Evolutionary conservation across 179 eudicot species (phyloP).

Genomic region (Silene noctiflora): DNA sequence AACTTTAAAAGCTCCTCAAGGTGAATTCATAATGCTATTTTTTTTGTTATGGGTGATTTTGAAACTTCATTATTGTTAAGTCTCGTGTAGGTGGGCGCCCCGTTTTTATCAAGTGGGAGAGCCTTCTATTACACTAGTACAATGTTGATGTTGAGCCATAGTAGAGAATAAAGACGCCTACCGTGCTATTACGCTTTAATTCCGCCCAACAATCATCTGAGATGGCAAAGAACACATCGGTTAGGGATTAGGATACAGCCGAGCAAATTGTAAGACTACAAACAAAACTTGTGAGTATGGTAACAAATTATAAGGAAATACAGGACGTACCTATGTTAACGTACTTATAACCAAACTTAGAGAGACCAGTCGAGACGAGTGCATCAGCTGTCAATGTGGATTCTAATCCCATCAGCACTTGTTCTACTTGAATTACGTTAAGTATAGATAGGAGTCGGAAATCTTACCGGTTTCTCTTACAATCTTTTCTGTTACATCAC

Average conservation of each 20-base stretch:
- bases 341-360: constrained; percentile 68
- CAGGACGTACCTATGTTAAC: constrained; percentile 68
- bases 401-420: neutral
- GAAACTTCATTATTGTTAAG: too few species aligned
- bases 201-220: constrained; percentile 99
- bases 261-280: neutral
- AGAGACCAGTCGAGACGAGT: constrained; percentile 70
- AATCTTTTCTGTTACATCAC: constrained; percentile 54
- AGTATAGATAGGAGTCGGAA: neutral
- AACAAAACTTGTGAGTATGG: neutral
- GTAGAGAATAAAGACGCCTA: constrained; percentile 10
- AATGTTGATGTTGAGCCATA: too few species aligned
- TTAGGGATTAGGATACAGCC: neutral
- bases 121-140: too few species aligned
- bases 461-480: constrained; percentile 65
- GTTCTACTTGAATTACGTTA: neutral
- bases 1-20: too few species aligned
- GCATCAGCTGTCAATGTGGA: constrained; percentile 63
- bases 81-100: too few species aligned
- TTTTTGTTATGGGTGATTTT: too few species aligned
- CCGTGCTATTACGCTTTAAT: constrained; percentile 56
- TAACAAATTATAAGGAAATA: neutral
- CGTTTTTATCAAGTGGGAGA: too few species aligned
- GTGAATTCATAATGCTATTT: too few species aligned
- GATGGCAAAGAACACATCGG: neutral